A percentile compares a stretch with the other conserved stretches of the same genome.
Conservation (phyloP, 129 eudicot species). For the Arctium minus region DNA sequence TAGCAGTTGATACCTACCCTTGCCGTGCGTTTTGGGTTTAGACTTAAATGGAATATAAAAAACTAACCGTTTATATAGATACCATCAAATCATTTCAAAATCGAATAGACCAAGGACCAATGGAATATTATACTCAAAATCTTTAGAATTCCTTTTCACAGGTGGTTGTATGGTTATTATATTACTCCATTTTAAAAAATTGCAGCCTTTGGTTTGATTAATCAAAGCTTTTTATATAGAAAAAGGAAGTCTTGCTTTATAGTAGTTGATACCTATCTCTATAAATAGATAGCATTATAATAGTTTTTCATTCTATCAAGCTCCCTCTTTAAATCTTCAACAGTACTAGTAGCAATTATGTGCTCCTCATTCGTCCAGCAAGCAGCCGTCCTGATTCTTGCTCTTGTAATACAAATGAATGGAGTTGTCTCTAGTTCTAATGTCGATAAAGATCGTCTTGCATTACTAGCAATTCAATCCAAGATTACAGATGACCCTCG, state of each 20-base stretch:
- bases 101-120: background rate
- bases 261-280: background rate
- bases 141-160: background rate
- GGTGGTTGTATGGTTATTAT: background rate
- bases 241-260: no score
- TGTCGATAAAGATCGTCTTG: constrained; percentile 12
- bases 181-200: no score
- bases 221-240: no score
- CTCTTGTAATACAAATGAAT: constrained; percentile 4
- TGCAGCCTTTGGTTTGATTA: no score
- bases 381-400: background rate
- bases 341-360: background rate
- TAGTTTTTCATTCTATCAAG: background rate
- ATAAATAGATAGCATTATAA: background rate
- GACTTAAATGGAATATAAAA: background rate
- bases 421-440: background rate
- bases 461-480: constrained; percentile 25
- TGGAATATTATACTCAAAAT: background rate
- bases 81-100: background rate
- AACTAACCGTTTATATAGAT: background rate
- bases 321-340: background rate
- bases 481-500: constrained; percentile 14
- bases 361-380: background rate
- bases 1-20: background rate
- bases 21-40: background rate